Evolutionary conservation across 2,329 filamentous ascomycete species (phyloP).

Genomic region (Monascus ruber): DNA sequence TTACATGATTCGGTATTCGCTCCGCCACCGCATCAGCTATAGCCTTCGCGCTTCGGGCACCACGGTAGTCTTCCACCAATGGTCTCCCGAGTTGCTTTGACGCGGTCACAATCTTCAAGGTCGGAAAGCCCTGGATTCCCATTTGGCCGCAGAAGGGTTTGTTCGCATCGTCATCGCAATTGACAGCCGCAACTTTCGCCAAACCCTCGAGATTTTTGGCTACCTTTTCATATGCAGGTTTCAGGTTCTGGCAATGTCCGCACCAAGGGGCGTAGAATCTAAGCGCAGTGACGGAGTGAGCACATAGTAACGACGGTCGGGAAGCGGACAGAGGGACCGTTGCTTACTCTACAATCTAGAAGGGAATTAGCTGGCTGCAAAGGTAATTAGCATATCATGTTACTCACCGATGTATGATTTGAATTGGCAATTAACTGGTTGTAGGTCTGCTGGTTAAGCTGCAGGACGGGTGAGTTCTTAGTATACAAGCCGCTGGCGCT

Average conservation of each 20-base stretch:
- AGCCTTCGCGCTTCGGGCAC: constrained; percentile 66
- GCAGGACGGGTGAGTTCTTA: constrained; percentile 77
- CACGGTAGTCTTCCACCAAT: constrained; percentile 81
- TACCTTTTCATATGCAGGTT: constrained; percentile 89
- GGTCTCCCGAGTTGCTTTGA: constrained; percentile 71
- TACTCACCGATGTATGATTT: constrained; percentile 76
- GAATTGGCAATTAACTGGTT: constrained; percentile 73
- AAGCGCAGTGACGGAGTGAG: constrained; percentile 17
- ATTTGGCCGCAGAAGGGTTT: constrained; percentile 75
- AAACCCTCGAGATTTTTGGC: constrained; percentile 82
- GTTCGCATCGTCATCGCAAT: constrained; percentile 90
- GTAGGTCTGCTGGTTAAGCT: constrained; percentile 69
- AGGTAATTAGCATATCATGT: background rate
- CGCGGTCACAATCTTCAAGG: constrained; percentile 83
- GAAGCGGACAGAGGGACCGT: constrained; percentile 1
- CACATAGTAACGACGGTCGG: constrained; percentile 6
- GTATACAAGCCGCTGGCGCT: constrained; percentile 65
- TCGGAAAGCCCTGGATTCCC: constrained; percentile 90
- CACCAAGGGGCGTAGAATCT: constrained; percentile 98
- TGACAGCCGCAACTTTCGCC: constrained; percentile 85
- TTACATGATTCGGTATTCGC: constrained; percentile 87
- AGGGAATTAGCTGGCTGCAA: constrained; percentile 2
- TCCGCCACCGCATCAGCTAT: constrained; percentile 78
- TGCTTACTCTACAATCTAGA: constrained; percentile 43
- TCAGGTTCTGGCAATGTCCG: constrained; percentile 90